Evolutionary conservation across 2,329 filamentous ascomycete species (phyloP).

Genomic region (Chaetomium globosum): DNA sequence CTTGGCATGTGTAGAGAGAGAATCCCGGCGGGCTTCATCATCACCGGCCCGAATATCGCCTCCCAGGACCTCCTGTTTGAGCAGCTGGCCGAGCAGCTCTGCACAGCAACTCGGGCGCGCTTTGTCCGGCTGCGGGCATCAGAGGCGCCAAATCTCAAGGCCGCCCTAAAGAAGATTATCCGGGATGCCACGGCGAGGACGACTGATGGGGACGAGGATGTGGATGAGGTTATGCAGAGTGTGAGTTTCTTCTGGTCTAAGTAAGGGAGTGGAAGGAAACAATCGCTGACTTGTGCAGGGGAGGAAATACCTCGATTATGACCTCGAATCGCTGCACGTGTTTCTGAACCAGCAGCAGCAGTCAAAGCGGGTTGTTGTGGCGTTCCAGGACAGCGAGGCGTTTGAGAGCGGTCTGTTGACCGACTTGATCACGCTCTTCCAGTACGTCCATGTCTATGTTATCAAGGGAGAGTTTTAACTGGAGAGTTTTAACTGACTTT

Average conservation of each 20-base stretch:
- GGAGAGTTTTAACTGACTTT: slow-evolving; percentile 2
- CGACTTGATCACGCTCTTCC: slow-evolving; percentile 69
- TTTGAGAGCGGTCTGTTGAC: slow-evolving; percentile 74
- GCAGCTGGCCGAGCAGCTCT: slow-evolving; percentile 64
- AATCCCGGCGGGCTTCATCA: slow-evolving; percentile 71
- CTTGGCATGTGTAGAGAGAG: slow-evolving; percentile 43
- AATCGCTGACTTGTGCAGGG: slow-evolving; percentile 46
- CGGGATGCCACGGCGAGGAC: slow-evolving; percentile 59
- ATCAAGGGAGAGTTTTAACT: not conserved
- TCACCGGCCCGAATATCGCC: slow-evolving; percentile 77
- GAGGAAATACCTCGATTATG: slow-evolving; percentile 73
- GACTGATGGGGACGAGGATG: slow-evolving; percentile 56
- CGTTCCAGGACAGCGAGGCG: slow-evolving; percentile 80
- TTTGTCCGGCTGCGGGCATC: slow-evolving; percentile 70
- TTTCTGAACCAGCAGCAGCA: slow-evolving; percentile 55
- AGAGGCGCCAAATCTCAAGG: slow-evolving; percentile 74
- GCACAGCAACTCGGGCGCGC: slow-evolving; percentile 51
- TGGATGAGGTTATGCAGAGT: slow-evolving; percentile 51
- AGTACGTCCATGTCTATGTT: slow-evolving; percentile 51
- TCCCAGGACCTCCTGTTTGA: slow-evolving; percentile 74
- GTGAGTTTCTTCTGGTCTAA: slow-evolving; percentile 43
- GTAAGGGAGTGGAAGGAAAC: not conserved
- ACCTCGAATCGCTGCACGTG: slow-evolving; percentile 69
- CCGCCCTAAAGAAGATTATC: slow-evolving; percentile 71
- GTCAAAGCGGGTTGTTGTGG: slow-evolving; percentile 66